These are phyloP conservation scores for Neofusicoccum laricinum DNA, from an alignment of 2,329 filamentous ascomycete species.

Conservation along the genomic window DNA sequence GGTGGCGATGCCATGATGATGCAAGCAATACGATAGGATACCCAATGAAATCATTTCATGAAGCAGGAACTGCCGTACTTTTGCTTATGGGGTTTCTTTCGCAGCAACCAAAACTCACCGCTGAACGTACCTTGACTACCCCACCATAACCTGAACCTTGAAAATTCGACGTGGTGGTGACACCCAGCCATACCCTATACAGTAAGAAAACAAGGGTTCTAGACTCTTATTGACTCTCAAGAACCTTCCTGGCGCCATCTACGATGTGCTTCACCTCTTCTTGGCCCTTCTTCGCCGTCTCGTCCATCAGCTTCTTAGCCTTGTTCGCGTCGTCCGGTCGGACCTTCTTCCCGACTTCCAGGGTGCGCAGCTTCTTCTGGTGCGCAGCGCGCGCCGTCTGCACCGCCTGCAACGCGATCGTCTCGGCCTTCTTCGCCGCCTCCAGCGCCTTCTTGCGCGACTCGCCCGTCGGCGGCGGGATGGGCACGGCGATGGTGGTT, in stretches of 20 bases:
- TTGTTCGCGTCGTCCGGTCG: slow-evolving; percentile 50
- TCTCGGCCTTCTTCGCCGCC: slow-evolving; percentile 40
- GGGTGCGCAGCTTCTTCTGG: slow-evolving; percentile 48
- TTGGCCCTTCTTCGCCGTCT: slow-evolving; percentile 48
- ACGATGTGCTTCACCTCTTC: slow-evolving; percentile 49
- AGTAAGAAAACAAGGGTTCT: background rate
- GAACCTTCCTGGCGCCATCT: slow-evolving; percentile 47
- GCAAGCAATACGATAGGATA: background rate
- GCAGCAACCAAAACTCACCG: background rate
- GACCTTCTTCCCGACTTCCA: slow-evolving; percentile 41
- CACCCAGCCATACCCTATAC: background rate
- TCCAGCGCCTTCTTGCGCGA: slow-evolving; percentile 43
- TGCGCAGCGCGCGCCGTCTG: slow-evolving; percentile 45
- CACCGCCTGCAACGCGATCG: slow-evolving; percentile 41
- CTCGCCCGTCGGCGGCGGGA: slow-evolving; percentile 58
- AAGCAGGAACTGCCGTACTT: background rate
- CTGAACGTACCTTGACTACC: background rate
- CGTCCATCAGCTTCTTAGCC: slow-evolving; percentile 49
- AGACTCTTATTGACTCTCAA: slow-evolving; percentile 30
- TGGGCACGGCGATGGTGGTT: slow-evolving; percentile 52
- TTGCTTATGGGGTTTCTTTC: background rate
- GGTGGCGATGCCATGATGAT: background rate
- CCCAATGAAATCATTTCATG: background rate
- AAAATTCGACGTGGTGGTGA: background rate
- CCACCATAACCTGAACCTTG: background rate